Conservation (phyloP, 768 basidiomycete genomes). For the Suillus fuscotomentosus region DNA sequence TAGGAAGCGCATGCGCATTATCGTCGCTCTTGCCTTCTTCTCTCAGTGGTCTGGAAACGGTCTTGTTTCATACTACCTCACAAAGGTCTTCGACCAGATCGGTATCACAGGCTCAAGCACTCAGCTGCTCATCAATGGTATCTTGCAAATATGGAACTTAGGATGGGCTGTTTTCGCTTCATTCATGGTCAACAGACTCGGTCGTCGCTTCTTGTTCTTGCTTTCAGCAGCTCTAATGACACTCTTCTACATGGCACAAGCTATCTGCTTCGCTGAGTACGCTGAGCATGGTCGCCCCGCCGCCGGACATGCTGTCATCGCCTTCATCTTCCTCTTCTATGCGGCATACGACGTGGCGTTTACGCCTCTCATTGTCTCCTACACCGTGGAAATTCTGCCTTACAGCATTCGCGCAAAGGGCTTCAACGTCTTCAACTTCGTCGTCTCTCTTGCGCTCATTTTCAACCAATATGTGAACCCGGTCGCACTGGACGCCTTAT, state of each 20-base stretch:
- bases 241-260: constrained; percentile 67
- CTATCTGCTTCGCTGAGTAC: constrained; percentile 61
- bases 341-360: constrained; percentile 80
- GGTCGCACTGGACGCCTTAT: constrained; percentile 59
- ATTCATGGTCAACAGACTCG: constrained; percentile 60
- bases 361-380: constrained; percentile 82
- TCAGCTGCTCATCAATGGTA: constrained; percentile 82
- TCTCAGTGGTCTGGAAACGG: constrained; percentile 87
- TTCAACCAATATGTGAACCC: constrained; percentile 92
- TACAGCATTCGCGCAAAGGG: constrained; percentile 84
- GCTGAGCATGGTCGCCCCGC: constrained; percentile 35
- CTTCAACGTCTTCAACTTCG: constrained; percentile 78
- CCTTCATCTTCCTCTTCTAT: constrained; percentile 83
- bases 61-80: constrained; percentile 82
- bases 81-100: constrained; percentile 65
- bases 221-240: constrained; percentile 58
- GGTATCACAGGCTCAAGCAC: constrained; percentile 60
- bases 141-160: constrained; percentile 83
- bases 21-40: constrained; percentile 78
- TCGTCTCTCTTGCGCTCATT: constrained; percentile 75
- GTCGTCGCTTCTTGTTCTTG: constrained; percentile 72
- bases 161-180: constrained; percentile 58
- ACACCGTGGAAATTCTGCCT: constrained; percentile 88
- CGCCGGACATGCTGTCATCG: constrained; percentile 73
- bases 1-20: constrained; percentile 72